These are phyloP conservation scores for Aspergillus felis DNA, from an alignment of 2,329 filamentous ascomycete genomes.

Conservation along the genomic window DNA sequence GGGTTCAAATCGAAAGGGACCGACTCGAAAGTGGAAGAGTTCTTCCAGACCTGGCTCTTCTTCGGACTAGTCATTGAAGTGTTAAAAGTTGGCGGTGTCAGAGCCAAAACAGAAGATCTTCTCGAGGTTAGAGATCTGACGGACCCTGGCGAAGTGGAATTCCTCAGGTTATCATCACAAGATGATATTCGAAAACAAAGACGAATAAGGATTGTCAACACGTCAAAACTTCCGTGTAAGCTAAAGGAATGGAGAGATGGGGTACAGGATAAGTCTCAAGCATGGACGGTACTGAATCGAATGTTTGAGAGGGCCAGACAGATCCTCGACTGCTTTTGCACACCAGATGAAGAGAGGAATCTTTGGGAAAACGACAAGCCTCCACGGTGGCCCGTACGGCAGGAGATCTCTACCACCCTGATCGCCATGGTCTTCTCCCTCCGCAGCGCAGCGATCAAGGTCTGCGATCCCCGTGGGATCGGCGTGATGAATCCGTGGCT, in stretches of 20 bases:
- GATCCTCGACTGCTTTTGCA: conserved; percentile 10
- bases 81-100: conserved; percentile 3
- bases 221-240: neutral
- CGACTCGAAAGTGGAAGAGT: conserved; percentile 9
- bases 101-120: conserved; percentile 6
- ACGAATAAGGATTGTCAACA: conserved; percentile 1
- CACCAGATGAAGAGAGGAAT: neutral
- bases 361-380: conserved; percentile 2
- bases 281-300: neutral
- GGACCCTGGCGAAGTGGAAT: neutral
- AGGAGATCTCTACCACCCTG: conserved; percentile 10
- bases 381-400: conserved; percentile 11
- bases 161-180: too few relatives aligned
- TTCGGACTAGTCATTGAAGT: conserved; percentile 18
- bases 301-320: conserved; percentile 4
- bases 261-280: neutral
- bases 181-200: too few relatives aligned
- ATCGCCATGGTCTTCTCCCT: conserved; percentile 10
- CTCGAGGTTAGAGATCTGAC: neutral
- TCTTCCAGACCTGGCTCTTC: conserved; percentile 23
- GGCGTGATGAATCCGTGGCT: neutral
- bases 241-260: neutral
- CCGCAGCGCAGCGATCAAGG: conserved; percentile 2
- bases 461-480: neutral
- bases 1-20: conserved; percentile 3